Evolutionary conservation across 495 filamentous ascomycete species (phyloP), one percentile per base, ranked within the genome.

Genomic region (Hypoxylon crocopeplum): DNA sequence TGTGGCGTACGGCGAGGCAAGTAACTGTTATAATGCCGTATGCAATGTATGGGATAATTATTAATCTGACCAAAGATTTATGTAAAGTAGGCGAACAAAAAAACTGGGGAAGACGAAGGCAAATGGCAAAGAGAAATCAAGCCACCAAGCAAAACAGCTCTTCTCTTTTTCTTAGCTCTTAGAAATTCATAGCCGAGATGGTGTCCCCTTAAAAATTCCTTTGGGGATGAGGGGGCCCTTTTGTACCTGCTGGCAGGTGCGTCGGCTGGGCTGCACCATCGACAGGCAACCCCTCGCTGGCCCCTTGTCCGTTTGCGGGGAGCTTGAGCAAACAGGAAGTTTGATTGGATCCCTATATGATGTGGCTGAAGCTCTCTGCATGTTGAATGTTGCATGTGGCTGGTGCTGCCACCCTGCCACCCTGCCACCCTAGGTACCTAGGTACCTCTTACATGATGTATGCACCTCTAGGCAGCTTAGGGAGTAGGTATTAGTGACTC

Each of bases 181-280:
- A 45, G 29, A 54, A 51, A 58, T 58, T 64, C 60, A 58, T 45
- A 52, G 39, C 52, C 59, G 40, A 45, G 27, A 41, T 57, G 53
- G 45, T 63, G 47, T 48, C 47, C 42, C 48, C 59, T 54, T 58
- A 55, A 49, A 58, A 54, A 48, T 39, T 58, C 25, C 30, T 42
- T 64, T 55, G 53, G 61, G 56, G 60, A 37, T 64, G 61, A 64
- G 61, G 61, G 56, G 61, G 39, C 55, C 61, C 42, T 64, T 64
- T 64, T 64, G 61, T 64, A 64, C 61, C 60, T 64, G 61, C 44
- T 64, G 61, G 61, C 40, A 39, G 44, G 27, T 44, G 42, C 48
- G 36, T 55, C 22, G 61, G 44, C 49, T 59, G 33, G 49, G 42
- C 54, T 54, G 42, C 48, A 59, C 20, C 17, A 11, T 46, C 15